Percentiles rank a stretch among this genome's conserved stretches.
These are phyloP conservation scores for Croton laevigatus DNA, from an alignment of 441 rosid species.

Conservation along the genomic window DNA sequence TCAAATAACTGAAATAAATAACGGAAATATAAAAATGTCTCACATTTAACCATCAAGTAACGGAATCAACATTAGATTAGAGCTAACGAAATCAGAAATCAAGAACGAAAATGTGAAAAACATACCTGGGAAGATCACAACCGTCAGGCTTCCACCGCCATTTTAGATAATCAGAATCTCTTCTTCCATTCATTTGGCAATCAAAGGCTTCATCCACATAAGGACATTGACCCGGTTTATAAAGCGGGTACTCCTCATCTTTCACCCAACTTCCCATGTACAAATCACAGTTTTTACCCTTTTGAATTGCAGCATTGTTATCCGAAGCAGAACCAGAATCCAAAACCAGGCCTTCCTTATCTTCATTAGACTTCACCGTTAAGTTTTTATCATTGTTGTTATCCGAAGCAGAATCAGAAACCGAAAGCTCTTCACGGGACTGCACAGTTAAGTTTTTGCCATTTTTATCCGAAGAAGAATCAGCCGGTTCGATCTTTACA, in stretches of 20 bases:
- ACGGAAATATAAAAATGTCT: background rate
- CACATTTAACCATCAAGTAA: background rate
- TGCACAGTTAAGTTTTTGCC: background rate
- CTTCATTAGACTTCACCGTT: background rate
- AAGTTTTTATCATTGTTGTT: conserved; percentile 22
- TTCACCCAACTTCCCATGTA: conserved; percentile 72
- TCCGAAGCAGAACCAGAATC: conserved; percentile 20
- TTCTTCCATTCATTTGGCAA: conserved; percentile 78
- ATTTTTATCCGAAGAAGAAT: conserved; percentile 15
- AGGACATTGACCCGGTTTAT: conserved; percentile 75
- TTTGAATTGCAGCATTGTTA: conserved; percentile 25
- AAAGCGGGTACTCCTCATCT: conserved; percentile 61
- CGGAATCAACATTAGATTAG: background rate
- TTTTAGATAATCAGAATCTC: conserved; percentile 59
- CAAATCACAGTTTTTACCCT: conserved; percentile 57
- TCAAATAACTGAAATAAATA: no score
- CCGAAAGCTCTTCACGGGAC: conserved; percentile 19
- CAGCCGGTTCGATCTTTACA: background rate
- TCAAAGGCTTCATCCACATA: conserved; percentile 84
- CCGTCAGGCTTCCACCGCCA: conserved; percentile 94
- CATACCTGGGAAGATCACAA: conserved; percentile 86
- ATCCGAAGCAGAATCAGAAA: conserved; percentile 19
- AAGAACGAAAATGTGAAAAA: background rate
- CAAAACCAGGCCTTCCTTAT: conserved; percentile 24
- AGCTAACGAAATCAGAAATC: background rate